Percentiles rank a stretch among this genome's conserved stretches.
Conservation (phyloP, 169 alveolate genomes). For the Eimeria acervulina region DNA sequence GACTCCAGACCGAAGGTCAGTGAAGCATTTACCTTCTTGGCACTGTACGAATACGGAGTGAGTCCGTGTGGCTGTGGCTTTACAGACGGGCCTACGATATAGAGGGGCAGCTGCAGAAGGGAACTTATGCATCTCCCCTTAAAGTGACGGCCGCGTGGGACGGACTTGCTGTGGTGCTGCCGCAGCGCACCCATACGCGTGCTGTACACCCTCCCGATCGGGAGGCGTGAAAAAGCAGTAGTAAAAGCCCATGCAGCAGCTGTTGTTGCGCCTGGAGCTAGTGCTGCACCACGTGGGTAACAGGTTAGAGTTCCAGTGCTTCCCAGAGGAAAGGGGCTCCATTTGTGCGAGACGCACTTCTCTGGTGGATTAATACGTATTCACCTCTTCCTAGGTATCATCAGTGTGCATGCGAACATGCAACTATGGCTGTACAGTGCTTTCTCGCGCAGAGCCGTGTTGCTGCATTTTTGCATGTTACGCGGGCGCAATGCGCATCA, state of each 20-base stretch:
- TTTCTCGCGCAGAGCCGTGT: background rate
- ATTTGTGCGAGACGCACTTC: background rate
- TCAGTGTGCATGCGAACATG: background rate
- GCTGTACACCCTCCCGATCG: background rate
- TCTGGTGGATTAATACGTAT: background rate
- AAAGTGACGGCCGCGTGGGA: slow-evolving; percentile 76
- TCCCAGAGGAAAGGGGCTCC: background rate
- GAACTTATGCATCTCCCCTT: background rate
- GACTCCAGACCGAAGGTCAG: background rate
- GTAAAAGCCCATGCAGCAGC: background rate
- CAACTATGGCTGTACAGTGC: background rate
- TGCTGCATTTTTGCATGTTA: too few relatives aligned
- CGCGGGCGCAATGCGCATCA: background rate
- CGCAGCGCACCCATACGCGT: slow-evolving; percentile 44
- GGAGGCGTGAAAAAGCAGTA: background rate
- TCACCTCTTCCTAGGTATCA: background rate
- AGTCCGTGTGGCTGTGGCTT: background rate
- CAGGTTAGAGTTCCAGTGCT: background rate
- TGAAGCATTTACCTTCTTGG: background rate
- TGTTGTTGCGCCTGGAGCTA: slow-evolving; percentile 6
- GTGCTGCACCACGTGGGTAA: slow-evolving; percentile 8
- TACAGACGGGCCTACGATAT: slow-evolving; percentile 74
- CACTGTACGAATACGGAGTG: background rate
- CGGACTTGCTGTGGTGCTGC: slow-evolving; percentile 66
- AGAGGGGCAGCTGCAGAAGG: slow-evolving; percentile 67